Base-by-base conservation (phyloP, 345 rosid genomes). In the Ceriops decandra region DNA sequence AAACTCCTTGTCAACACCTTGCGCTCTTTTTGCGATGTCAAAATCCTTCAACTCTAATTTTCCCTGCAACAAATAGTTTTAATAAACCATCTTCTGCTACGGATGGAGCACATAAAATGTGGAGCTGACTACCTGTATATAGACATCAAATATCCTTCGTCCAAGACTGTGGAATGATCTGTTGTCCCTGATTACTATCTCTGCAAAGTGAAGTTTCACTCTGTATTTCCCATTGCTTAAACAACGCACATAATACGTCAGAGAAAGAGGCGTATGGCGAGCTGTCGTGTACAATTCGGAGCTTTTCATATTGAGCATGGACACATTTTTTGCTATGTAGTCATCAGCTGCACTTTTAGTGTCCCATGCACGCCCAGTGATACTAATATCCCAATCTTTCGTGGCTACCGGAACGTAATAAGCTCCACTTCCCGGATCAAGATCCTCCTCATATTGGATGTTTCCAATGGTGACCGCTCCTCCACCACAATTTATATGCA, bases 401-500 rank as follows among this genome's bases (percentile, higher is more conserved):
- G 31, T 6, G 7, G 1, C 5, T 5, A 0, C 28, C 6, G 72
- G 65, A 11, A 60, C 32, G 60, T 49, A 60, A 47, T 17, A 21
- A 30, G 72, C 72, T 59, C 49, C 58, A 21, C 47, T 59, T 60
- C 47, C 65, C 27, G 24, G 7, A 20, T 47, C 33, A 15, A 47
- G 58, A 49, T 68, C 72, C 5, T 46, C 59, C 33, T 60, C 72
- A 15, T 68, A 68, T n/a, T 20, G 7, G n/a, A 60, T 59, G 46
- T 26, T 24, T 60, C 59, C 72, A 60, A 68, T n/a, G 21, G 24
- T 31, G 9, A 64, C 60, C 31, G 65, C 56, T 22, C 33, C 24
- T 49, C 65, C 72, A 60, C 72, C 65, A 7, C 72, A 68, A 68
- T 68, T 68, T 47, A 68, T 59, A 68, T 68, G 72, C 72, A 68